Conservation (phyloP, 1,284 basidiomycete genomes). For the Coniferiporia sulphurascens region DNA sequence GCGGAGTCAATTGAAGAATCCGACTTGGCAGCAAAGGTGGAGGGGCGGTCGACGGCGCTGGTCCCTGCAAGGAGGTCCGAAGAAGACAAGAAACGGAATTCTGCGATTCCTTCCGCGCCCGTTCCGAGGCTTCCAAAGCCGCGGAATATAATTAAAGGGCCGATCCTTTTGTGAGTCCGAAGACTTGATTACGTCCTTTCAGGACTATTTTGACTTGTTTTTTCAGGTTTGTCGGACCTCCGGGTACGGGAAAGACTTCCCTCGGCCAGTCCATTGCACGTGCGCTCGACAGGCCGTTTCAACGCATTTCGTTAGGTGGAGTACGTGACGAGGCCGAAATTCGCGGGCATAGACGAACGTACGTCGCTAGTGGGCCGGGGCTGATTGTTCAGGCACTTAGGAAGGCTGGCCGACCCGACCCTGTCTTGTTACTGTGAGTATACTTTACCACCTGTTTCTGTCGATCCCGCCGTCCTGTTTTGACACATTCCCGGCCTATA, state of each 20-base stretch:
- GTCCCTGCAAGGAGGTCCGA: not conserved
- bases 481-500: constrained; percentile 31
- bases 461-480: not conserved
- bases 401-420: constrained; percentile 79
- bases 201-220: not conserved
- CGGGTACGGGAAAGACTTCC: constrained; percentile 82
- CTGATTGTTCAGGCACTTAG: constrained; percentile 85
- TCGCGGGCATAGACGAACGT: constrained; percentile 85
- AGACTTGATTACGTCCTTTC: not conserved
- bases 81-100: constrained; percentile 7
- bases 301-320: constrained; percentile 89
- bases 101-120: constrained; percentile 13
- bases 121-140: constrained; percentile 18
- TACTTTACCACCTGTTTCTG: constrained; percentile 28
- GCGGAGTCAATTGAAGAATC: constrained; percentile 23
- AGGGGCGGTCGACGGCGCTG: constrained; percentile 1
- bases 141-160: constrained; percentile 58
- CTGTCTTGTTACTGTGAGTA: constrained; percentile 67
- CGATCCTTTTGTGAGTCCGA: constrained; percentile 67
- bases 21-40: constrained; percentile 34
- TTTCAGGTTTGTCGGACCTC: constrained; percentile 71
- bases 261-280: constrained; percentile 84
- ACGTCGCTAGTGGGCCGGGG: constrained; percentile 84
- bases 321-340: constrained; percentile 91
- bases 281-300: constrained; percentile 80